Conservation (phyloP, 2,329 filamentous ascomycete species). For the Celoporthe dispersa region DNA sequence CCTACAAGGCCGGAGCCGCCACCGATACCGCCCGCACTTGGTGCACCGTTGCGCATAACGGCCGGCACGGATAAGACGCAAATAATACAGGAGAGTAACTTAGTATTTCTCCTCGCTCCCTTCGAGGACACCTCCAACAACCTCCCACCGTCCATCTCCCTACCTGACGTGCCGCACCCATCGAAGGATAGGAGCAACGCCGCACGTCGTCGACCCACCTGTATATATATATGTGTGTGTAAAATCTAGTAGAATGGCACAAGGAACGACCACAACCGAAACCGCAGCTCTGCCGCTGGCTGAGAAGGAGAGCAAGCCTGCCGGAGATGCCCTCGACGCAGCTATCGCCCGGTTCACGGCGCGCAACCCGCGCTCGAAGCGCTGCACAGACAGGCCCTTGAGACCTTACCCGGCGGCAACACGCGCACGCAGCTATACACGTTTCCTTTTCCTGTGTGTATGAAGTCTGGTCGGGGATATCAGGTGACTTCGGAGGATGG, state of each 20-base stretch:
- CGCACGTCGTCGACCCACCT: no score
- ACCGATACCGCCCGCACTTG: background rate
- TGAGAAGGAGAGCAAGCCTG: background rate
- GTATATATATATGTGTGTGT: no score
- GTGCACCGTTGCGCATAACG: background rate
- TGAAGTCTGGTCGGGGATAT: conserved; percentile 43
- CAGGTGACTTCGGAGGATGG: conserved; percentile 48
- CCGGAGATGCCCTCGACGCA: conserved; percentile 1
- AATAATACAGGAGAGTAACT: background rate
- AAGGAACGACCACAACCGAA: background rate
- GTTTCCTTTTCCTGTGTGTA: conserved; percentile 49
- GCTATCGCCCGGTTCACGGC: conserved; percentile 10
- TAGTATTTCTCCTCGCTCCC: background rate
- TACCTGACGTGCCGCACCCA: no score
- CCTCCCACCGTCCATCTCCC: background rate
- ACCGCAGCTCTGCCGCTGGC: background rate
- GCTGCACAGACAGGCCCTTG: conserved; percentile 7
- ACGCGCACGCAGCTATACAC: conserved; percentile 40
- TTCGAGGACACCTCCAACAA: background rate
- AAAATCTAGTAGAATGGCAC: background rate
- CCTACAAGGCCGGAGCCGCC: background rate
- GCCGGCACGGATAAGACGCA: conserved; percentile 1
- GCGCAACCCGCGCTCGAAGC: conserved; percentile 17
- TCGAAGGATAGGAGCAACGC: no score
- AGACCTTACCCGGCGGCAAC: conserved; percentile 37